phyloP scores from a whole-genome alignment of 2,329 filamentous ascomycete genomes.

The Trichoderma koningiopsis region DNA sequence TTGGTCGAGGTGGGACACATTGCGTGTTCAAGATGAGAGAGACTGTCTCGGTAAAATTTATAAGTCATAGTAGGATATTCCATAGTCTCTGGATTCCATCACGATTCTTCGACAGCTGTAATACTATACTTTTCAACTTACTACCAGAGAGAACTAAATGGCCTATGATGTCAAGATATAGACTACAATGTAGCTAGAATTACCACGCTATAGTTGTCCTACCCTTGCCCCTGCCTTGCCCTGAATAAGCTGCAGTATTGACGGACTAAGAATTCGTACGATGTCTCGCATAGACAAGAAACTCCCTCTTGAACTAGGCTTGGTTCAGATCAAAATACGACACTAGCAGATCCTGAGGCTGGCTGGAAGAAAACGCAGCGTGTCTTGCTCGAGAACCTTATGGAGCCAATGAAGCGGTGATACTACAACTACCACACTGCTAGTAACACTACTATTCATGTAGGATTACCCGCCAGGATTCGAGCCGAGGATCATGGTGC shows the following conservation, averaged over 20 bases:
- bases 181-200: background rate
- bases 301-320: background rate
- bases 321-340: constrained; percentile 16
- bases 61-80: background rate
- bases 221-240: background rate
- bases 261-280: background rate
- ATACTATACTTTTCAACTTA: too few relatives aligned
- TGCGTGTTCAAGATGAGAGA: background rate
- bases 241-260: constrained; percentile 21
- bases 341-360: constrained; percentile 8
- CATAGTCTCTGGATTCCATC: too few relatives aligned
- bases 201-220: background rate
- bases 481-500: background rate
- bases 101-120: background rate
- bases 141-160: background rate
- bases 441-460: background rate
- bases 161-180: background rate
- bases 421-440: background rate
- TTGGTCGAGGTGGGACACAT: background rate
- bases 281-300: background rate
- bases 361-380: background rate
- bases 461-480: background rate
- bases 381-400: background rate
- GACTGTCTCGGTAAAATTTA: background rate
- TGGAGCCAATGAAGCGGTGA: background rate